These are phyloP conservation scores for Diplotaxis tenuifolia DNA, from an alignment of 345 rosid genomes.

Conservation along the genomic window DNA sequence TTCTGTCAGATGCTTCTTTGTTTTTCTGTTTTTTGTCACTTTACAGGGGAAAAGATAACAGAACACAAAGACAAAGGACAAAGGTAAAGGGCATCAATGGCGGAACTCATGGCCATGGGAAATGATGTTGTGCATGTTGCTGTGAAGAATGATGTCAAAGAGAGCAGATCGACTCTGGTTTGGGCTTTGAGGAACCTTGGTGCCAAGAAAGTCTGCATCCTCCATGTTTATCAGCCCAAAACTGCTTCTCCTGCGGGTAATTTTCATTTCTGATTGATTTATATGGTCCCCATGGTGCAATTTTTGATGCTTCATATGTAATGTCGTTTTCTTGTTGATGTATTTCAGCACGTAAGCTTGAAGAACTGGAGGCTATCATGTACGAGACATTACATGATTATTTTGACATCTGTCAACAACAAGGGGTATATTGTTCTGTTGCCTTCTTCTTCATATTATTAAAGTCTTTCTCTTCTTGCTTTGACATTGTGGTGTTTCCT, in stretches of 20 bases:
- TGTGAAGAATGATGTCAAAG: constrained; percentile 49
- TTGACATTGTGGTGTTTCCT: neutral
- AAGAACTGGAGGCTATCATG: constrained; percentile 38
- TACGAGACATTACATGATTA: constrained; percentile 38
- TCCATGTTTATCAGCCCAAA: constrained; percentile 53
- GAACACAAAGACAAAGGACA: constrained; percentile 14
- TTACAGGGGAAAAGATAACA: constrained; percentile 16
- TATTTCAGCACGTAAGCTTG: constrained; percentile 24
- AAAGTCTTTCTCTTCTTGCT: neutral
- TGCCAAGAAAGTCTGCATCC: constrained; percentile 44
- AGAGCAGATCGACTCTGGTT: constrained; percentile 47
- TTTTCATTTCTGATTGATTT: neutral
- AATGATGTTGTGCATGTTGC: constrained; percentile 57
- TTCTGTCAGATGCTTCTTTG: constrained; percentile 23
- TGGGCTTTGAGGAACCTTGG: constrained; percentile 55
- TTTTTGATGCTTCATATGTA: constrained; percentile 1
- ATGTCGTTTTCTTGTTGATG: neutral
- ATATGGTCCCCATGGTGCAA: neutral
- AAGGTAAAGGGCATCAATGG: constrained; percentile 30
- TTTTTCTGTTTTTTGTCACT: constrained; percentile 12
- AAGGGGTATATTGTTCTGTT: constrained; percentile 39
- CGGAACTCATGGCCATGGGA: constrained; percentile 30
- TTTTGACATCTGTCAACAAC: constrained; percentile 37
- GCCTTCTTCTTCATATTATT: neutral
- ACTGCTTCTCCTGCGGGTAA: constrained; percentile 40